These are phyloP conservation scores for Penicillium occitanis DNA, from an alignment of 2,329 filamentous ascomycete species.

Conservation along the genomic window DNA sequence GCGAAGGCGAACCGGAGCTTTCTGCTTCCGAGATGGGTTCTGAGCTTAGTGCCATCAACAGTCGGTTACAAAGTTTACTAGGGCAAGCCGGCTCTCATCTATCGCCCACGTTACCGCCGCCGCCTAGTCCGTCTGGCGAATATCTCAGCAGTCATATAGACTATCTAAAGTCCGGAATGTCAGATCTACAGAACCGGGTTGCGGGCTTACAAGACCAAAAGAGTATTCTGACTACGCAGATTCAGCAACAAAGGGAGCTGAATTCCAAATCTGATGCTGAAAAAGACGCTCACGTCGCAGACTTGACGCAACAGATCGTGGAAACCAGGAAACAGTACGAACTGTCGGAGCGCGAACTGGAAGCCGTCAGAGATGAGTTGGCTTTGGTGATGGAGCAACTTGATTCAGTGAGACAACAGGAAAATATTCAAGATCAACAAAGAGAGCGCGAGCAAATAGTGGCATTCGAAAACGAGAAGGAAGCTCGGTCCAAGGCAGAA, in stretches of 20 bases:
- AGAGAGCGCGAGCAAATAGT: constrained; percentile 32
- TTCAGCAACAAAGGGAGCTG: constrained; percentile 91
- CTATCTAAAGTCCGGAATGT: constrained; percentile 75
- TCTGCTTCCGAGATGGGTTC: constrained; percentile 49
- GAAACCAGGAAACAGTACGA: constrained; percentile 66
- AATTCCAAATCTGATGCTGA: constrained; percentile 78
- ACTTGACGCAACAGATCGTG: constrained; percentile 50
- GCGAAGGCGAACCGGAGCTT: constrained; percentile 7
- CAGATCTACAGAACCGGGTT: constrained; percentile 74
- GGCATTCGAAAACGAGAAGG: constrained; percentile 32
- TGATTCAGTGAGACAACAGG: constrained; percentile 41
- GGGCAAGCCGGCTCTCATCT: constrained; percentile 44
- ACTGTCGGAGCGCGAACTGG: constrained; percentile 48
- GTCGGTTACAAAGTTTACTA: constrained; percentile 62
- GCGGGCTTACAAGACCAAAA: constrained; percentile 82
- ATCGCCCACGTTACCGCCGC: constrained; percentile 54
- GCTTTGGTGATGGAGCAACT: constrained; percentile 46
- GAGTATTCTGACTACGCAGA: constrained; percentile 81
- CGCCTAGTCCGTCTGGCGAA: constrained; percentile 58
- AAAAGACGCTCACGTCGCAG: constrained; percentile 50
- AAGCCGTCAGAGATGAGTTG: constrained; percentile 43
- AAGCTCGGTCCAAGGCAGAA: constrained; percentile 32
- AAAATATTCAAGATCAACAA: constrained; percentile 36
- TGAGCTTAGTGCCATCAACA: constrained; percentile 63
- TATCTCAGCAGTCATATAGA: constrained; percentile 67